Conservation (phyloP, 2,329 filamentous ascomycete genomes). For the Stachybotrys chartarum region DNA sequence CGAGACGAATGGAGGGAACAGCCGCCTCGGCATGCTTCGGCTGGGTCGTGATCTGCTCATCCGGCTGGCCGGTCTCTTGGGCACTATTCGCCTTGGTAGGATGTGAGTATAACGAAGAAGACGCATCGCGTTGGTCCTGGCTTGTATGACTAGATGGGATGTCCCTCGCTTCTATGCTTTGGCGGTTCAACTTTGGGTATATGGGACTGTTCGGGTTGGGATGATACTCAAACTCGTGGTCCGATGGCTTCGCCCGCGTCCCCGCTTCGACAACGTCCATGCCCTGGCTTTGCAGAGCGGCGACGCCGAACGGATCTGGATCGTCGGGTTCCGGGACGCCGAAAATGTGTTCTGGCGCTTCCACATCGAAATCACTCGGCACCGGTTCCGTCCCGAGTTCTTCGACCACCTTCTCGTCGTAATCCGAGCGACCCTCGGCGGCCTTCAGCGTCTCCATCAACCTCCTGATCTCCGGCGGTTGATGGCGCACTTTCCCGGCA, state of each 20-base stretch:
- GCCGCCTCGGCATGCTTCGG: too few relatives aligned
- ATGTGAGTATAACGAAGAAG: too few relatives aligned
- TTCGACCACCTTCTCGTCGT: constrained; percentile 22
- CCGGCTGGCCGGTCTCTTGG: too few relatives aligned
- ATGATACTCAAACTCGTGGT: constrained; percentile 26
- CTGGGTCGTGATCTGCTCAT: too few relatives aligned
- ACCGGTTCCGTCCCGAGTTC: constrained; percentile 24
- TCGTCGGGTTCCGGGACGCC: constrained; percentile 29
- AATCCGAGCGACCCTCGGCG: constrained; percentile 23
- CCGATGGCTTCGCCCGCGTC: constrained; percentile 24
- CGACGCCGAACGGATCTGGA: constrained; percentile 29
- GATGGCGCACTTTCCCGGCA: constrained; percentile 29
- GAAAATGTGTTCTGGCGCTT: constrained; percentile 22
- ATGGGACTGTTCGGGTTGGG: constrained; percentile 26
- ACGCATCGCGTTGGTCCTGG: too few relatives aligned
- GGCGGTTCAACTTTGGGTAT: constrained; percentile 21
- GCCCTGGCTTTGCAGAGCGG: constrained; percentile 26
- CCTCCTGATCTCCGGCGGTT: constrained; percentile 16
- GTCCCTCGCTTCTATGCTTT: neutral
- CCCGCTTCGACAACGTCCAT: constrained; percentile 28
- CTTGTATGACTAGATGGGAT: too few relatives aligned
- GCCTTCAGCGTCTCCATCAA: constrained; percentile 26
- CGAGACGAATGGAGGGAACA: too few relatives aligned
- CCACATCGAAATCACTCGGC: constrained; percentile 26
- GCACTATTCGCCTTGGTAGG: too few relatives aligned